Conservation (phyloP, 179 eudicot genomes). For the Corrigiola litoralis region DNA sequence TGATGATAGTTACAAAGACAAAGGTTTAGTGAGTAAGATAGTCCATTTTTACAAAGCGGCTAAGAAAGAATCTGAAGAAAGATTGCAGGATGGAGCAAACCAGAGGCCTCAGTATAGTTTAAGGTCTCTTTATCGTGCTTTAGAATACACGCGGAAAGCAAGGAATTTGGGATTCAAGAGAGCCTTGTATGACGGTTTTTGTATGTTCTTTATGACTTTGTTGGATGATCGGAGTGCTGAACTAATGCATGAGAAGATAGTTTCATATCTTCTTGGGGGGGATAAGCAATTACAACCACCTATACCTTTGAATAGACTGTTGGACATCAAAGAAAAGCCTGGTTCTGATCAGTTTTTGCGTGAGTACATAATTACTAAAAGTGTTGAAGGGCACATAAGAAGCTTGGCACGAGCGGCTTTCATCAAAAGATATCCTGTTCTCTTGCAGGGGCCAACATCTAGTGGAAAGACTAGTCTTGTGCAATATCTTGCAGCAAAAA, state of each 20-base stretch:
- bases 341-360: conserved; percentile 37
- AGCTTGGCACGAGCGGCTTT: conserved; percentile 78
- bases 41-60: conserved; percentile 77
- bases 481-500: conserved; percentile 85
- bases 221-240: conserved; percentile 72
- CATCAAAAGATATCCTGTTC: conserved; percentile 86
- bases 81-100: conserved; percentile 95
- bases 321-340: conserved; percentile 30
- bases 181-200: conserved; percentile 91
- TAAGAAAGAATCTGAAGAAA: conserved; percentile 79
- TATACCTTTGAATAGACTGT: conserved; percentile 41
- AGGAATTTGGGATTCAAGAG: conserved; percentile 44
- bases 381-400: conserved; percentile 70
- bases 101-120: conserved; percentile 99
- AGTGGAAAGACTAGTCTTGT: conserved; percentile 99
- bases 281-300: conserved; percentile 33
- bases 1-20: conserved; percentile 41
- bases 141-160: conserved; percentile 71
- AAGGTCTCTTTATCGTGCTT: conserved; percentile 89
- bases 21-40: conserved; percentile 46
- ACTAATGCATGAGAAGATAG: conserved; percentile 53
- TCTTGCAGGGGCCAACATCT: conserved; percentile 97
- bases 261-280: conserved; percentile 47
- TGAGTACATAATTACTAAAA: conserved; percentile 67
- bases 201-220: conserved; percentile 81